Evolutionary conservation across 2,329 filamentous ascomycete species (phyloP).

Genomic region (Nectriaceae sp.): DNA sequence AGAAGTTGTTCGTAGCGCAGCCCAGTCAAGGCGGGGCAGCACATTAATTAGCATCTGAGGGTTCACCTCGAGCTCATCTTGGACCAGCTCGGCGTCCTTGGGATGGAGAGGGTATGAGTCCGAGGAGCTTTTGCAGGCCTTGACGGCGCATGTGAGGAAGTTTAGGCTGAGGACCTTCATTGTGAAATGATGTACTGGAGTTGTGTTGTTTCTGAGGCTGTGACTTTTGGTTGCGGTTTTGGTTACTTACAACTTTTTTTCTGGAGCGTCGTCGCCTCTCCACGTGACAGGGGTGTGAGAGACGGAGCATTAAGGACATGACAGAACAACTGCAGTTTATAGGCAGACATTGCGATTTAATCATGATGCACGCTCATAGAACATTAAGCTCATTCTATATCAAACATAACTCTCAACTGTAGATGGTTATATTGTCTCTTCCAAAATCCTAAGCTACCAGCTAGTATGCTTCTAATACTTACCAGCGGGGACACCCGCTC

Average conservation of each 20-base stretch:
- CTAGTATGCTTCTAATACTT: neutral
- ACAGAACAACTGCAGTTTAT: too few species aligned
- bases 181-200: constrained; percentile 1
- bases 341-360: too few species aligned
- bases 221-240: neutral
- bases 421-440: constrained; percentile 4
- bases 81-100: constrained; percentile 85
- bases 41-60: constrained; percentile 80
- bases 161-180: constrained; percentile 98
- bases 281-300: constrained; percentile 33
- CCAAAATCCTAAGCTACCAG: neutral
- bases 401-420: neutral
- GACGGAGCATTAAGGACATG: constrained; percentile 8
- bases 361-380: too few species aligned
- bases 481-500: neutral
- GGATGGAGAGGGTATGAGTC: constrained; percentile 89
- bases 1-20: constrained; percentile 72
- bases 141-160: constrained; percentile 94
- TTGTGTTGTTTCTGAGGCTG: neutral
- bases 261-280: constrained; percentile 18
- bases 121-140: constrained; percentile 83
- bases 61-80: constrained; percentile 83
- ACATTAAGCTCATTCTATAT: too few species aligned
- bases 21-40: constrained; percentile 86
- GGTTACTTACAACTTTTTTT: constrained; percentile 34